A percentile compares a stretch with the other conserved stretches of the same genome.
phyloP scores from a whole-genome alignment of 768 basidiomycete genomes.

The Suillus plorans region DNA sequence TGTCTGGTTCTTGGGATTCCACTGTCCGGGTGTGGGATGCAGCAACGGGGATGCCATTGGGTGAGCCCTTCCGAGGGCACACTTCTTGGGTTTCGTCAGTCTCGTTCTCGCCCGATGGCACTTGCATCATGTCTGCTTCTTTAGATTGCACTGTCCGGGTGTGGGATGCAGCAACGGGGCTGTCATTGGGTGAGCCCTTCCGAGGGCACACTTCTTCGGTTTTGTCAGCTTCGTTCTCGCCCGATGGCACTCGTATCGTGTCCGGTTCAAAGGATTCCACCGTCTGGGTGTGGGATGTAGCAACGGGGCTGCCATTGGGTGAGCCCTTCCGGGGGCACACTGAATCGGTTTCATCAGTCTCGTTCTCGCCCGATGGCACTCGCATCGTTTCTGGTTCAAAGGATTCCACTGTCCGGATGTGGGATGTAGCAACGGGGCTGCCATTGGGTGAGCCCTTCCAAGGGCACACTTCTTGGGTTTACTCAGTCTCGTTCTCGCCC shows the following conservation, averaged over 20 bases:
- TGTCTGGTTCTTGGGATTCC: background rate
- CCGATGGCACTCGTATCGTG: conserved; percentile 3
- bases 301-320: conserved; percentile 16
- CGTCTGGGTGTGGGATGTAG: conserved; percentile 12
- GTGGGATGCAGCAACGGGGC: conserved; percentile 13
- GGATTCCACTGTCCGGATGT: conserved; percentile 10
- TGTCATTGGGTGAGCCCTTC: background rate
- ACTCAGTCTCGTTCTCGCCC: background rate
- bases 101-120: conserved; percentile 18
- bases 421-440: conserved; percentile 16
- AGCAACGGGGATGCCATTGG: conserved; percentile 17
- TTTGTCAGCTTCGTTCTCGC: background rate
- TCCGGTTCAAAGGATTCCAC: background rate
- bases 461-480: background rate
- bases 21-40: conserved; percentile 12
- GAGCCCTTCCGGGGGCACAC: background rate
- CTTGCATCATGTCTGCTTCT: conserved; percentile 20
- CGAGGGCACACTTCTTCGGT: background rate
- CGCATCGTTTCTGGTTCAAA: background rate
- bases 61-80: background rate
- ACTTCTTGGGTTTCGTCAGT: conserved; percentile 10
- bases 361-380: background rate
- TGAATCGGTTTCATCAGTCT: background rate
- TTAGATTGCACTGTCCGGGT: conserved; percentile 13
- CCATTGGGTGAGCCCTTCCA: conserved; percentile 9